Evolutionary conservation across 495 filamentous ascomycete species (phyloP), one percentile per base, ranked within the genome.

Genomic region (Glarea lozoyensis): DNA sequence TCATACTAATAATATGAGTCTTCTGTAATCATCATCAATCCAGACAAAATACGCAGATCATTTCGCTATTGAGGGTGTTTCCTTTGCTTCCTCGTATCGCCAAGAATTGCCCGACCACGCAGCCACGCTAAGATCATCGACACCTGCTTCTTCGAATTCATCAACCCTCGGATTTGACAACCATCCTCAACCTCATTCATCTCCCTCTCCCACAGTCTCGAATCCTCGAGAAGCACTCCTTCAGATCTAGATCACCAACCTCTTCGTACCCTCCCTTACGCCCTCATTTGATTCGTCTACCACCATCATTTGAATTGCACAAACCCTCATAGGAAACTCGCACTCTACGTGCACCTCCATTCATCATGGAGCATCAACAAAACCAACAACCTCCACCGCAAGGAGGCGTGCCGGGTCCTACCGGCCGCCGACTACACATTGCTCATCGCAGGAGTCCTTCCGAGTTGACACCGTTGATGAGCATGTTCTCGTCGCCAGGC

Each of bases 391-490:
- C n/a, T n/a, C 68, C 68, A 53, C 69, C 64, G 50, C 50, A 67
- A 34, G 69, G 78, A 55, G 84, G 80, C 57, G 79, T 83, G 38
- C 78, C 81, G 61, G 88, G 88, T 48, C 86, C 90, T 48, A 66
- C 80, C 46, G 88, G 88, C 53, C 88, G 92, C 57, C 83, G 88
- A 62, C 78, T 97, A 53, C 90, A 97, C 67, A 96, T 98, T 61
- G 92, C 93, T 57, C 92, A 98, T 67, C 81, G 92, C 58, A 78
- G 92, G 63, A 97, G 88, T 67, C 92, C 92, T 36, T 97, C 93
- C 48, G 93, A 97, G 73, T 72, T 98, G 57, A 98, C 92, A 35
- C 93, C 93, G 46, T 69, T 98, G 63, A 95, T 97, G 86, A 94
- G 93, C 89, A 89, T 73, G 89, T 84, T 68, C 53, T 55, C 63